Evolutionary conservation across 2,329 filamentous ascomycete genomes (phyloP).

Genomic region (Decorospora gaudefroyi): DNA sequence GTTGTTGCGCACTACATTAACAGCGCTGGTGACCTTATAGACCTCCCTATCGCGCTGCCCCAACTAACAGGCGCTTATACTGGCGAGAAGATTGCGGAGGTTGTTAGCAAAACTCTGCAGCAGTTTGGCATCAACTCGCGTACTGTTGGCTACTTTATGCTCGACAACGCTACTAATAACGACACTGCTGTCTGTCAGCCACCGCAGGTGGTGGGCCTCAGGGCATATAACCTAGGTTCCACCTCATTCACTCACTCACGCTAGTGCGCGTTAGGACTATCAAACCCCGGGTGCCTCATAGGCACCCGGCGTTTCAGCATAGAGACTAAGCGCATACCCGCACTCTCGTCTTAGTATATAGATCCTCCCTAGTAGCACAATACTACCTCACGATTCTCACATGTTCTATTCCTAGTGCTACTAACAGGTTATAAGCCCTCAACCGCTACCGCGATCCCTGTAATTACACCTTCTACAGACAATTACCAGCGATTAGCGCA

Average conservation of each 20-base stretch:
- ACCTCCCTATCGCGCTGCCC: conserved; percentile 6
- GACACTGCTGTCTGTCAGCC: conserved; percentile 9
- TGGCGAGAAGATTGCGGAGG: not conserved
- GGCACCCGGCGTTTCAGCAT: too few relatives aligned
- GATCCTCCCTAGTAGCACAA: too few relatives aligned
- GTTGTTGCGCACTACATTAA: conserved; percentile 13
- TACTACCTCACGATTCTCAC: too few relatives aligned
- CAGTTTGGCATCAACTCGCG: conserved; percentile 2
- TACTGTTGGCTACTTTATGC: conserved; percentile 12
- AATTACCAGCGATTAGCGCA: not conserved
- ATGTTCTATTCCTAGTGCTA: too few relatives aligned
- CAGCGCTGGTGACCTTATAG: not conserved
- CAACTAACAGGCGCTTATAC: not conserved
- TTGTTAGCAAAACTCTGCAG: not conserved
- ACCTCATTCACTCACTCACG: too few relatives aligned
- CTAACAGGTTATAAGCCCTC: not conserved
- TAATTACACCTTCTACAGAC: not conserved
- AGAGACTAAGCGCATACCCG: too few relatives aligned
- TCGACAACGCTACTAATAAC: conserved; percentile 11
- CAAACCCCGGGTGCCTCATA: too few relatives aligned
- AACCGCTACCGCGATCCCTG: not conserved
- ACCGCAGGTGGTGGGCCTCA: too few relatives aligned
- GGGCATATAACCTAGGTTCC: too few relatives aligned
- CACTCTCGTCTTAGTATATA: too few relatives aligned
- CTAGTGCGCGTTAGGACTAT: too few relatives aligned